phyloP scores from a whole-genome alignment of 2,329 filamentous ascomycete genomes.

The Remersonia thermophila region DNA sequence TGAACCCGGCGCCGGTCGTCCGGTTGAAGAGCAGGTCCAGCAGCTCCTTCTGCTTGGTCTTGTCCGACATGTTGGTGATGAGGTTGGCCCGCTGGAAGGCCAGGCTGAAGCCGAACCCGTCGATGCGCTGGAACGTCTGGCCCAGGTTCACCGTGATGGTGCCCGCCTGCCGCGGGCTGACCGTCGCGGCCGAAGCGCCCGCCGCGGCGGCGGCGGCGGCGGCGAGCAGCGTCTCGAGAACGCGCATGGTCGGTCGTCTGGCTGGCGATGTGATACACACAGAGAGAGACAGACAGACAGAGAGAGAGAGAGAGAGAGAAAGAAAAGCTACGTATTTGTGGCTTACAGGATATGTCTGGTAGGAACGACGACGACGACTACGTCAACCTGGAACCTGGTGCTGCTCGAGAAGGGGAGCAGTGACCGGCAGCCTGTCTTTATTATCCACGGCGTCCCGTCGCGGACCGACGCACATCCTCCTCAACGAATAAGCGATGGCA shows the following conservation, averaged over 20 bases:
- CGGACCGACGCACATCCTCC: too few relatives aligned
- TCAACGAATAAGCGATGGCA: too few relatives aligned
- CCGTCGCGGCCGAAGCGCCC: constrained; percentile 1
- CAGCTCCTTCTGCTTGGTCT: constrained; percentile 27
- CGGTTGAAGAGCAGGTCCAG: constrained; percentile 34
- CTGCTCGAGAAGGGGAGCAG: too few relatives aligned
- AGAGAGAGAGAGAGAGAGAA: too few relatives aligned
- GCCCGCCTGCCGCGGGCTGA: constrained; percentile 11
- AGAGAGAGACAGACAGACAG: too few relatives aligned
- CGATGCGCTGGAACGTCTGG: constrained; percentile 33
- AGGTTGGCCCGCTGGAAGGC: constrained; percentile 34
- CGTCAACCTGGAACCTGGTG: too few relatives aligned
- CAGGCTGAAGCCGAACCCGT: constrained; percentile 33
- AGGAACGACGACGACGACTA: too few relatives aligned
- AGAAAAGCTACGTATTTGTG: too few relatives aligned
- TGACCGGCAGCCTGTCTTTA: too few relatives aligned
- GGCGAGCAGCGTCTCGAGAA: not conserved
- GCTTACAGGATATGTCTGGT: too few relatives aligned
- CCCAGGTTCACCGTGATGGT: constrained; percentile 28
- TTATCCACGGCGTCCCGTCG: too few relatives aligned
- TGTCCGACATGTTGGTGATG: constrained; percentile 27
- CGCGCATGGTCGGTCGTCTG: constrained; percentile 3
- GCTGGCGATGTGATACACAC: too few relatives aligned
- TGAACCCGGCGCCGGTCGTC: constrained; percentile 31
- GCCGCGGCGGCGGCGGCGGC: constrained; percentile 7